Percentiles rank a stretch among this genome's conserved stretches.
Conservation (phyloP, 2,329 filamentous ascomycete species). For the Exophiala sp. region DNA sequence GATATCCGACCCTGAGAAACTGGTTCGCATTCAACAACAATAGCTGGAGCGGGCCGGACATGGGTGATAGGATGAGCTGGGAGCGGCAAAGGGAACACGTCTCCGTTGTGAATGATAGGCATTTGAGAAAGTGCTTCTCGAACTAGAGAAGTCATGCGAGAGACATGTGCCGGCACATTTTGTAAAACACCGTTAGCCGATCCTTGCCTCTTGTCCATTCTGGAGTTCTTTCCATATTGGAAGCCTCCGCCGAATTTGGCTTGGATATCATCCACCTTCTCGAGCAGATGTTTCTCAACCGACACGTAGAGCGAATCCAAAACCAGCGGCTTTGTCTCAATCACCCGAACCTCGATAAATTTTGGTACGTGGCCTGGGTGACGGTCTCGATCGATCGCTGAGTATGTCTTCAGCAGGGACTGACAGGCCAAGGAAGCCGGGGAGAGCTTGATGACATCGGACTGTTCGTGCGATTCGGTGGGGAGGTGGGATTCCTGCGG, state of each 20-base stretch:
- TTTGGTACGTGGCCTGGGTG: conserved; percentile 68
- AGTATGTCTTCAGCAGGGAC: conserved; percentile 70
- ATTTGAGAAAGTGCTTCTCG: conserved; percentile 70
- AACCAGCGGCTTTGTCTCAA: conserved; percentile 75
- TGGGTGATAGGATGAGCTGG: conserved; percentile 81
- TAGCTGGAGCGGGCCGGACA: conserved; percentile 76
- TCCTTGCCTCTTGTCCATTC: conserved; percentile 14
- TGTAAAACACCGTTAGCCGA: conserved; percentile 15
- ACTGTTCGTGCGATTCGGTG: conserved; percentile 55
- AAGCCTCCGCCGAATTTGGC: conserved; percentile 69
- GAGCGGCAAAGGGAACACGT: conserved; percentile 75
- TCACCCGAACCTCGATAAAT: conserved; percentile 76
- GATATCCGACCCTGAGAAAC: conserved; percentile 81
- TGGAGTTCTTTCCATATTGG: conserved; percentile 27
- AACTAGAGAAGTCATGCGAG: conserved; percentile 50
- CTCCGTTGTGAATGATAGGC: conserved; percentile 76
- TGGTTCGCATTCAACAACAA: conserved; percentile 89
- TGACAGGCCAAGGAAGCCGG: conserved; percentile 72
- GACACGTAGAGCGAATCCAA: conserved; percentile 85
- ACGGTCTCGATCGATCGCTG: conserved; percentile 71
- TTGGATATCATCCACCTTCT: conserved; percentile 77
- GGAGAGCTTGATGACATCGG: conserved; percentile 76
- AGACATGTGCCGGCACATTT: conserved; percentile 21
- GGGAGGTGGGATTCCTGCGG: conserved; percentile 44
- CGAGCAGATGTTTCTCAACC: conserved; percentile 75